Evolutionary conservation across 345 rosid species (phyloP).

Genomic region (Microcos paniculata): DNA sequence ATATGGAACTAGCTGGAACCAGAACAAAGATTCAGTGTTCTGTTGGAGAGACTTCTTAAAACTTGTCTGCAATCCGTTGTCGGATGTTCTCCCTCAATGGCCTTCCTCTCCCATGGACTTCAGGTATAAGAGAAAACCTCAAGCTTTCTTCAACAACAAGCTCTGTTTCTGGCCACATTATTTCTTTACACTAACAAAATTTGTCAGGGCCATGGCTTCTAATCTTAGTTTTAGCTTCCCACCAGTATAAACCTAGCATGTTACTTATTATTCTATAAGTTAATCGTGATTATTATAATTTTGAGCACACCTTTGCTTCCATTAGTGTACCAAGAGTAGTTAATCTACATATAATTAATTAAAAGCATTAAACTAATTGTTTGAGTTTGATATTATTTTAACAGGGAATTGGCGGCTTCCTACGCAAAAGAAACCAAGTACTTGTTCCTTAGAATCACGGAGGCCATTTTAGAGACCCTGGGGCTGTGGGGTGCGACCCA

Average conservation of each 20-base stretch:
- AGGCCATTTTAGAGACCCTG: conserved; percentile 70
- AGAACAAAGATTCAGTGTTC: conserved; percentile 73
- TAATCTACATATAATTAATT: too few species aligned
- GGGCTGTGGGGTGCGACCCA: conserved; percentile 18
- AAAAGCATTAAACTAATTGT: neutral
- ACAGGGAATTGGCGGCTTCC: conserved; percentile 58
- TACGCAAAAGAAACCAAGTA: conserved; percentile 67
- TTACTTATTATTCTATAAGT: too few species aligned
- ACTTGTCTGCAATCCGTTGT: conserved; percentile 58
- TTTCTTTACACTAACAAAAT: neutral
- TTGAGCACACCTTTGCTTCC: neutral
- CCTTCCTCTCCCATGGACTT: conserved; percentile 85
- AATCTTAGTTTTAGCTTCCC: too few species aligned
- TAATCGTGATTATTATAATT: too few species aligned
- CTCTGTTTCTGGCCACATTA: neutral
- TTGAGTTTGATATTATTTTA: neutral
- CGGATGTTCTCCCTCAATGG: conserved; percentile 65
- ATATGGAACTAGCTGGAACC: conserved; percentile 91
- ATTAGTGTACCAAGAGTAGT: neutral
- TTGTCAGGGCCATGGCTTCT: too few species aligned
- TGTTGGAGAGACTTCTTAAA: conserved; percentile 95
- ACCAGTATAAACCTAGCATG: too few species aligned
- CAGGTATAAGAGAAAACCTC: conserved; percentile 37
- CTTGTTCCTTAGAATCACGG: conserved; percentile 56
- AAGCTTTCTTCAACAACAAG: neutral